phyloP scores from a whole-genome alignment of 2,329 filamentous ascomycete species.

The Fusarium burgessii region DNA sequence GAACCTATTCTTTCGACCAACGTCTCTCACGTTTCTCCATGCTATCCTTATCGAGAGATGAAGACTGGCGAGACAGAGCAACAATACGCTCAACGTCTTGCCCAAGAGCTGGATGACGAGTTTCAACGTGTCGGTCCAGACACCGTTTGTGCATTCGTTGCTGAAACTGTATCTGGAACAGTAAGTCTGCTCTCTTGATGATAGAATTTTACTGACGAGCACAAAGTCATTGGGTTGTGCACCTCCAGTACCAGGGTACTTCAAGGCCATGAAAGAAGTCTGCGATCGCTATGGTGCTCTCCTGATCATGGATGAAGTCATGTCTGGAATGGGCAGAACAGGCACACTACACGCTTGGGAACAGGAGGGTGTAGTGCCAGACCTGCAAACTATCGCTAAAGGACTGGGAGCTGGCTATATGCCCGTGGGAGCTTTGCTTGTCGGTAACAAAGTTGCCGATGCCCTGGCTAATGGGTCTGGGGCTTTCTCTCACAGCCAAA shows the following conservation, averaged over 20 bases:
- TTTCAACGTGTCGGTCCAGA: slow-evolving; percentile 28
- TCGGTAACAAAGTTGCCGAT: slow-evolving; percentile 20
- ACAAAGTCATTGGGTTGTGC: slow-evolving; percentile 34
- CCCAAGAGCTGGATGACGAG: slow-evolving; percentile 34
- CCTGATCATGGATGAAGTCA: slow-evolving; percentile 71
- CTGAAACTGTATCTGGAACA: slow-evolving; percentile 39
- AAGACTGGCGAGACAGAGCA: slow-evolving; percentile 43
- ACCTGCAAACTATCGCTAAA: slow-evolving; percentile 76
- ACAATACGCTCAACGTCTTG: slow-evolving; percentile 27
- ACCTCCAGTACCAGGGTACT: slow-evolving; percentile 58
- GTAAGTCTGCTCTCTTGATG: not conserved
- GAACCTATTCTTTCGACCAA: slow-evolving; percentile 41
- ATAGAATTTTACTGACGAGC: accelerated
- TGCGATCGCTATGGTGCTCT: slow-evolving; percentile 68
- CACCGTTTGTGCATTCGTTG: slow-evolving; percentile 39
- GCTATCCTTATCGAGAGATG: slow-evolving; percentile 44
- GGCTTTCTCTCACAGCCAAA: slow-evolving; percentile 68
- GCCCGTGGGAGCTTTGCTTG: slow-evolving; percentile 29
- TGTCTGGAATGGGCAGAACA: slow-evolving; percentile 74
- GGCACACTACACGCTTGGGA: slow-evolving; percentile 74
- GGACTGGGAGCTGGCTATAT: slow-evolving; percentile 61
- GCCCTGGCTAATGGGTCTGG: slow-evolving; percentile 25
- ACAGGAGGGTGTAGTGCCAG: slow-evolving; percentile 66
- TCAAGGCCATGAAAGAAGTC: slow-evolving; percentile 62
- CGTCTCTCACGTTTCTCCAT: slow-evolving; percentile 47